Percentiles rank a stretch among this genome's conserved stretches.
These are phyloP conservation scores for Suillus plorans DNA, from an alignment of 768 basidiomycete genomes.

Conservation along the genomic window DNA sequence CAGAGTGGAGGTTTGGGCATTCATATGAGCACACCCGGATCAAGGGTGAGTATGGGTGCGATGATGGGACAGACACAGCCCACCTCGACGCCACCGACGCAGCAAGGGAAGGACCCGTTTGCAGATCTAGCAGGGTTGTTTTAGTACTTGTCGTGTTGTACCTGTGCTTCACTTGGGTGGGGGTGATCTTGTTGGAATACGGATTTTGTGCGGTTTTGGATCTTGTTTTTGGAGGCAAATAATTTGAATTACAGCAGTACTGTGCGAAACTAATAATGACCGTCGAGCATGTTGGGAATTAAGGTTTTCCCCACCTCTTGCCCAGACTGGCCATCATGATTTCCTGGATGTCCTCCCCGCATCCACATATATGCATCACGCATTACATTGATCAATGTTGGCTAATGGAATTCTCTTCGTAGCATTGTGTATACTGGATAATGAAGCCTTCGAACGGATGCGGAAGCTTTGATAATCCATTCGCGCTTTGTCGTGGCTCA, in stretches of 20 bases:
- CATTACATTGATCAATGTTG: neutral
- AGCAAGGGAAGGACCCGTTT: constrained; percentile 75
- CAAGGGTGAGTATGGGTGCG: constrained; percentile 7
- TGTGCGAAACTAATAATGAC: too few species aligned
- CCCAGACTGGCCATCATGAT: too few species aligned
- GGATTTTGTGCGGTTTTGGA: neutral
- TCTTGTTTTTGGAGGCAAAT: neutral
- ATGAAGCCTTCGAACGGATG: neutral
- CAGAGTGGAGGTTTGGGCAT: neutral
- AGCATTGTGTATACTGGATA: neutral
- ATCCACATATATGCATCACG: neutral
- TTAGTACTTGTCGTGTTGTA: constrained; percentile 29
- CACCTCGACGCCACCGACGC: constrained; percentile 17
- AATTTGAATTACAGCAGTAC: neutral
- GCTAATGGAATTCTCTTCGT: neutral
- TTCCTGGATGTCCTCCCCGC: too few species aligned
- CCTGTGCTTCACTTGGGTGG: neutral
- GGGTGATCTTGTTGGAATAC: neutral
- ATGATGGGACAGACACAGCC: constrained; percentile 23
- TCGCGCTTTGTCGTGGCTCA: neutral
- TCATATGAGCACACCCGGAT: neutral
- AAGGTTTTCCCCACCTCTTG: too few species aligned
- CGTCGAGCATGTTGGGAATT: too few species aligned
- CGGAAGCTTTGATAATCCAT: neutral
- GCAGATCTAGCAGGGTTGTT: constrained; percentile 80